Conservation (phyloP, 176 grass and related monocot species). For the Avena eriantha region DNA sequence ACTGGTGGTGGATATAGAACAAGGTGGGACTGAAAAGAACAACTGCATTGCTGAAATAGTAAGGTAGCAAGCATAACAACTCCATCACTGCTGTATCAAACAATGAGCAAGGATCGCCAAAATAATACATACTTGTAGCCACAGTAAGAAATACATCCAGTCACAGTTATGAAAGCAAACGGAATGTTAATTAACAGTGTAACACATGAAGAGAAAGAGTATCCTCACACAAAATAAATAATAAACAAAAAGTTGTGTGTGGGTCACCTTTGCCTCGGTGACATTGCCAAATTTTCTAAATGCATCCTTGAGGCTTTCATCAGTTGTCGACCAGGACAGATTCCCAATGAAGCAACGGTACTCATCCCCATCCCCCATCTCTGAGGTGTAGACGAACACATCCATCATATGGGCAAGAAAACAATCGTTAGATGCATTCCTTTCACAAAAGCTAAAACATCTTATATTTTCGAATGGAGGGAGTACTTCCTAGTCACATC, state of each 20-base stretch:
- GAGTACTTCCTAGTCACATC: neutral
- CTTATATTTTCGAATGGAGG: no score
- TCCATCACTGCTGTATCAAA: neutral
- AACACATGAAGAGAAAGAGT: neutral
- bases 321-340: slow-evolving; percentile 87
- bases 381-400: neutral
- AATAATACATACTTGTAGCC: neutral
- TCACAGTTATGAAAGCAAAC: neutral
- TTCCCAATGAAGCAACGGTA: slow-evolving; percentile 94
- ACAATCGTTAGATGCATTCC: neutral
- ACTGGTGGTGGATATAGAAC: neutral
- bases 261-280: slow-evolving; percentile 86
- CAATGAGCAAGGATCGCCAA: neutral
- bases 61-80: neutral
- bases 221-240: neutral
- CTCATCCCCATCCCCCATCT: slow-evolving; percentile 72
- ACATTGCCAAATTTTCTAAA: slow-evolving; percentile 81
- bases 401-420: neutral
- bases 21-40: neutral
- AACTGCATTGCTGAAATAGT: neutral
- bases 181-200: neutral
- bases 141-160: neutral
- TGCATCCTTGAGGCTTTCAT: slow-evolving; percentile 72
- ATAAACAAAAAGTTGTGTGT: neutral
- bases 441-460: no score